Evolutionary conservation across 139 green algal species (phyloP).

Genomic region (Chlamydomonas asymmetrica): DNA sequence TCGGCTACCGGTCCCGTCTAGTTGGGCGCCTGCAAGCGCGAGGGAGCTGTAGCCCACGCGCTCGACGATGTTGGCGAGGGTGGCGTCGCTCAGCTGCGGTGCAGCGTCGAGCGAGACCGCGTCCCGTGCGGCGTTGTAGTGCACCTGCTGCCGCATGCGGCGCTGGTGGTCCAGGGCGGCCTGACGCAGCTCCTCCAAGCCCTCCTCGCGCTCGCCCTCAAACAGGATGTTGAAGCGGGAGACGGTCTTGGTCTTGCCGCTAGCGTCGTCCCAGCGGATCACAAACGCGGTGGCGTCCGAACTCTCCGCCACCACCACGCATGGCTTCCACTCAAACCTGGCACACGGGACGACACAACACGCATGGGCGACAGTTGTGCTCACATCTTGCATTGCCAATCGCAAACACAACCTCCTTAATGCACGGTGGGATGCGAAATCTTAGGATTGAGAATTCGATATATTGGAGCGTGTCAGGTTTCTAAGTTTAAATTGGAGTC

Average conservation of each 20-base stretch:
- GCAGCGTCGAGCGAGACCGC: constrained; percentile 15
- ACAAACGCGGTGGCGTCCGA: constrained; percentile 23
- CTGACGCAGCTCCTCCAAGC: constrained; percentile 10
- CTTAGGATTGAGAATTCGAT: too few relatives aligned
- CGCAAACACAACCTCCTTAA: too few relatives aligned
- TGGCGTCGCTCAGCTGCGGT: constrained; percentile 5
- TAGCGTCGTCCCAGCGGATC: constrained; percentile 23
- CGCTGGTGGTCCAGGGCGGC: constrained; percentile 26
- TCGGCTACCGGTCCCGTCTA: too few relatives aligned
- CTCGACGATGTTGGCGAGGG: constrained; percentile 7
- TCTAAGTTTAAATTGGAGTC: too few relatives aligned
- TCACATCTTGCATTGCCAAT: too few relatives aligned
- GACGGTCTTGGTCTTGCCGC: constrained; percentile 38
- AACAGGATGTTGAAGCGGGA: constrained; percentile 53
- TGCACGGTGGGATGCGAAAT: too few relatives aligned
- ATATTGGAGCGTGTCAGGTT: too few relatives aligned
- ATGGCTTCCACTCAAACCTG: constrained; percentile 33
- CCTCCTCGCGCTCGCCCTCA: constrained; percentile 31
- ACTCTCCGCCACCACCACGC: constrained; percentile 11
- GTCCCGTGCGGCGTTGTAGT: constrained; percentile 23
- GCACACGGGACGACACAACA: too few relatives aligned
- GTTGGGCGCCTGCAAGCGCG: too few relatives aligned
- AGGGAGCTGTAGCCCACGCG: too few relatives aligned
- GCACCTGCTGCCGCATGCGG: constrained; percentile 25
- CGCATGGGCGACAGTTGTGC: too few relatives aligned